phyloP scores from a whole-genome alignment of 2,329 filamentous ascomycete species.

The Botrytis tulipae region DNA sequence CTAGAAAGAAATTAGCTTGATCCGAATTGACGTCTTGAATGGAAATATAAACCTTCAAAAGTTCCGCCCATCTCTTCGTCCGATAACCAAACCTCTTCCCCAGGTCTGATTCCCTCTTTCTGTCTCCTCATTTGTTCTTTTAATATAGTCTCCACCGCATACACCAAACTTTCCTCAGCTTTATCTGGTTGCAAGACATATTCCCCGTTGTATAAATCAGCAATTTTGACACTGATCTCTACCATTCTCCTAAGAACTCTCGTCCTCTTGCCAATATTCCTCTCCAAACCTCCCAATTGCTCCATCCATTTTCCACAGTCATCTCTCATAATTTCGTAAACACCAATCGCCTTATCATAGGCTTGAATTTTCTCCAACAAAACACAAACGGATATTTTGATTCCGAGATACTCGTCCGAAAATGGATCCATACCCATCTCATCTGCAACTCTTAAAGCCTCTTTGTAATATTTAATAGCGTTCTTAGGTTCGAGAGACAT shows the following conservation, averaged over 20 bases:
- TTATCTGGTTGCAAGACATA: slow-evolving; percentile 71
- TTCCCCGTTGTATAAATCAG: slow-evolving; percentile 74
- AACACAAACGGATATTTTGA: slow-evolving; percentile 76
- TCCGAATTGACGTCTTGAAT: background rate
- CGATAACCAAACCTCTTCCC: slow-evolving; percentile 69
- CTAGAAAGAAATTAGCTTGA: slow-evolving; percentile 43
- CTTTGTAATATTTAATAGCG: slow-evolving; percentile 79
- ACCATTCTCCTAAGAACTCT: slow-evolving; percentile 72
- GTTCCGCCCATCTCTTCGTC: slow-evolving; percentile 70
- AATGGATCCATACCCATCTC: slow-evolving; percentile 80
- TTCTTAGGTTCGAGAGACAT: slow-evolving; percentile 69
- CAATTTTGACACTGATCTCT: slow-evolving; percentile 77
- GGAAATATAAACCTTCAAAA: slow-evolving; percentile 56
- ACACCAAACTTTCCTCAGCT: slow-evolving; percentile 73
- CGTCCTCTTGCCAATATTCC: slow-evolving; percentile 50
- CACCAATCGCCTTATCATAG: slow-evolving; percentile 67
- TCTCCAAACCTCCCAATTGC: slow-evolving; percentile 52
- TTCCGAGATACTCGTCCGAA: slow-evolving; percentile 85
- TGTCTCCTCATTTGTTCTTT: slow-evolving; percentile 62
- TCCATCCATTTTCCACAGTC: slow-evolving; percentile 67
- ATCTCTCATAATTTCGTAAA: slow-evolving; percentile 71
- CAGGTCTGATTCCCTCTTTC: slow-evolving; percentile 64
- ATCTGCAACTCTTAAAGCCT: slow-evolving; percentile 71
- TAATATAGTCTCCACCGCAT: slow-evolving; percentile 77
- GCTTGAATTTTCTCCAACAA: slow-evolving; percentile 77